Evolutionary conservation across 1,139 yeast genomes (phyloP).

Genomic region (Suhomyces anneliseae): DNA sequence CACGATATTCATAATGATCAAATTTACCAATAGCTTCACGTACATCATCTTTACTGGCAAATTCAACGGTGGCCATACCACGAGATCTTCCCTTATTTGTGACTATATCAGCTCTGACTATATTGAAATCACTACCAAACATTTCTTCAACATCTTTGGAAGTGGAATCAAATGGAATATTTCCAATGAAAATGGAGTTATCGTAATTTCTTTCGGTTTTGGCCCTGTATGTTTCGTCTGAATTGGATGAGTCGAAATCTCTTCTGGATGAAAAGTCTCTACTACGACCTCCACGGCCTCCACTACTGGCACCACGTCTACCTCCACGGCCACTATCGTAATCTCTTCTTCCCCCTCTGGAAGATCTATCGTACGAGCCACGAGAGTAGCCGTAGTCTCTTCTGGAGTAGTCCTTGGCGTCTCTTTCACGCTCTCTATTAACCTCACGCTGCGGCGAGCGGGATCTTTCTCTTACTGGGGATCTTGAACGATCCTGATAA

Average conservation of each 20-base stretch:
- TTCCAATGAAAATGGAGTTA: conserved; percentile 72
- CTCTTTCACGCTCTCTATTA: conserved; percentile 15
- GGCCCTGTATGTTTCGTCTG: conserved; percentile 34
- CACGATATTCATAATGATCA: conserved; percentile 67
- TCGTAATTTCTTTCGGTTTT: conserved; percentile 65
- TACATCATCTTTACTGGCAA: conserved; percentile 65
- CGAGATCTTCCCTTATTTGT: conserved; percentile 81
- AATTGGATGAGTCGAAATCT: conserved; percentile 24
- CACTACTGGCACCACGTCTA: conserved; percentile 25
- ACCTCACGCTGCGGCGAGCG: conserved; percentile 26
- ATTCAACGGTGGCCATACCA: conserved; percentile 95
- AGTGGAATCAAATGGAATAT: conserved; percentile 65
- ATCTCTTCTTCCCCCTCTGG: conserved; percentile 17
- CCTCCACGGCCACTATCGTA: conserved; percentile 17
- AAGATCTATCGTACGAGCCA: conserved; percentile 17
- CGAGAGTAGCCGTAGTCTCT: conserved; percentile 27
- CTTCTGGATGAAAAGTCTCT: conserved; percentile 26
- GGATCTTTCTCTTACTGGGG: conserved; percentile 46
- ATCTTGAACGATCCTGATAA: conserved; percentile 48
- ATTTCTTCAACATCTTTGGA: conserved; percentile 60
- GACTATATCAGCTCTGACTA: conserved; percentile 84
- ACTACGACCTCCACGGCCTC: conserved; percentile 13
- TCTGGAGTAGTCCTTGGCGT: conserved; percentile 17
- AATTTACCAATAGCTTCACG: conserved; percentile 69
- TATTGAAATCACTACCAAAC: conserved; percentile 65